Evolutionary conservation across 1,284 basidiomycete species (phyloP), one percentile per base, ranked within the genome.

Genomic region (Puccinia novopanici): DNA sequence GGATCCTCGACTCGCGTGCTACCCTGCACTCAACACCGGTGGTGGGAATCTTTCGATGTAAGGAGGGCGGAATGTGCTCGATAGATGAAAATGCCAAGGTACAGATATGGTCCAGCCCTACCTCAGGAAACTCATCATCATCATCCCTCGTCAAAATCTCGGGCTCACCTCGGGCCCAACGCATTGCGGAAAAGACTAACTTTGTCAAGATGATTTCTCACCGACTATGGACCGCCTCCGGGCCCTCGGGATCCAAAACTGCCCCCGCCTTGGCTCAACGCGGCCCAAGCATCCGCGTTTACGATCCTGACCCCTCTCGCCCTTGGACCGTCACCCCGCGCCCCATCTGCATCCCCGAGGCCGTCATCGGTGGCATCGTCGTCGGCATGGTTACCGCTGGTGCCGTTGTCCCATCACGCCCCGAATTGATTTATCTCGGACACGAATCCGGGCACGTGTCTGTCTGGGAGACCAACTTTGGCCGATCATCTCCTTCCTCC

Each of bases 361-460:
- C 77, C 10, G 80, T 2, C 82, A 82, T 80, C 78, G 82, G n/a
- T 82, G 83, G 57, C 75, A 82, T 65, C 34, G 40, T 73, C 55
- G 61, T 92, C 68, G 95, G 95, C 0, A 88, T 92, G 0, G 92
- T 97, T 17, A 93, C 92, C 0, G 90, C 91, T 40, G 94, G 92
- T 0, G 90, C 94, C 0, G 87, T 93, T 34, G 86, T 98, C 6
- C 91, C 93, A 0, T 89, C 91, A 0, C 87, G 89, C 13, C 90
- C 91, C 0, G 88, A 89, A 0, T 86, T 87, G 24, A 91, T 93
- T 42, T 98, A 91, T 84, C 88, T 99, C n/a, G 94, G 93, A 0
- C 96, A 99, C 84, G 95, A 98, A 85, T 94, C 92, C 61, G 97
- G 96, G 0, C 92, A 89, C 83, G 88, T 98, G 81, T 91, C 91